Evolutionary conservation across 2,329 filamentous ascomycete genomes (phyloP).

Genomic region (Lecanicillium sp.): DNA sequence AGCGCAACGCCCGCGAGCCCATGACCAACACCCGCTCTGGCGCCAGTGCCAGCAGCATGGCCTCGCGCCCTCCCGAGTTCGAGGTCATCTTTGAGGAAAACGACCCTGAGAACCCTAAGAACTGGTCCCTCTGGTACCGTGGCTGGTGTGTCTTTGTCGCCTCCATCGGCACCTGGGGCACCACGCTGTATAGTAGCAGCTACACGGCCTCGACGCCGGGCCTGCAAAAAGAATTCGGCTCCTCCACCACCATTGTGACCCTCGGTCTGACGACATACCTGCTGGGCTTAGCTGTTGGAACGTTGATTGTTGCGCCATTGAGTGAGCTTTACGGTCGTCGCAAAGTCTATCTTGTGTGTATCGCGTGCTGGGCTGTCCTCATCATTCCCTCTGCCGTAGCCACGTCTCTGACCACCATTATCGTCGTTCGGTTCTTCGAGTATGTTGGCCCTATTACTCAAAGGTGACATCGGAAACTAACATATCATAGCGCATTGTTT

Average conservation of each 20-base stretch:
- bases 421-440: slow-evolving; percentile 71
- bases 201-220: slow-evolving; percentile 69
- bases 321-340: slow-evolving; percentile 64
- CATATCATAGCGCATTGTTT: slow-evolving; percentile 37
- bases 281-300: slow-evolving; percentile 65
- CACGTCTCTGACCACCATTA: slow-evolving; percentile 58
- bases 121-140: slow-evolving; percentile 54
- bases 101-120: slow-evolving; percentile 59
- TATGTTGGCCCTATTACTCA: slow-evolving; percentile 28
- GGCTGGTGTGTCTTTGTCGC: slow-evolving; percentile 39
- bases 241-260: slow-evolving; percentile 56
- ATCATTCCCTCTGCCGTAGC: slow-evolving; percentile 68
- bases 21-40: slow-evolving; percentile 37
- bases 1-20: slow-evolving; percentile 38
- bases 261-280: slow-evolving; percentile 76
- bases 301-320: slow-evolving; percentile 66
- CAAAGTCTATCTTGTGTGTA: slow-evolving; percentile 62
- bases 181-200: slow-evolving; percentile 70
- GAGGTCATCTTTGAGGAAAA: slow-evolving; percentile 66
- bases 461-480: background rate
- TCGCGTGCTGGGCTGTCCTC: slow-evolving; percentile 59
- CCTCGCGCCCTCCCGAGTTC: slow-evolving; percentile 50
- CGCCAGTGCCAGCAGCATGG: slow-evolving; percentile 33
- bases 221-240: slow-evolving; percentile 60
- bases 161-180: slow-evolving; percentile 41